phyloP scores from a whole-genome alignment of 192 early-diverging fungal species.

The Dimargaris xerosporica region DNA sequence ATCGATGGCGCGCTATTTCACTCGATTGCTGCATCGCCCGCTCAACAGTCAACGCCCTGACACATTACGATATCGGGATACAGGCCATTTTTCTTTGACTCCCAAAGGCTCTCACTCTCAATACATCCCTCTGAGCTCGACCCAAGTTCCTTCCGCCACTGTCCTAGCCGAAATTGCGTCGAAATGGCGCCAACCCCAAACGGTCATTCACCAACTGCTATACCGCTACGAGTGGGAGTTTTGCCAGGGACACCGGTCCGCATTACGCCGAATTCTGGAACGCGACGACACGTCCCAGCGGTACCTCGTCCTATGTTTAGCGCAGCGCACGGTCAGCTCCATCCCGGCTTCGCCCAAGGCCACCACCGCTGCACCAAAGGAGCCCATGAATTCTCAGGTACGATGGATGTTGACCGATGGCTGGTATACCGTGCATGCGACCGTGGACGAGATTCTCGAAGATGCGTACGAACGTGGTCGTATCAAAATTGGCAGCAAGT shows the following conservation, averaged over 20 bases:
- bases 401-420: slow-evolving; percentile 1
- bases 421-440: background rate
- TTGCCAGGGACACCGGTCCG: background rate
- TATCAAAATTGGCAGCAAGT: background rate
- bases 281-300: background rate
- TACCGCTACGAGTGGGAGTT: background rate
- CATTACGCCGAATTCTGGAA: background rate
- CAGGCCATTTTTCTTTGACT: background rate
- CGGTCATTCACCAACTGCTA: background rate
- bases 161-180: background rate
- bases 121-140: background rate
- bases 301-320: background rate
- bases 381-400: no score
- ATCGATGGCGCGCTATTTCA: slow-evolving; percentile 5
- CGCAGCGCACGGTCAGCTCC: no score
- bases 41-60: background rate
- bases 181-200: background rate
- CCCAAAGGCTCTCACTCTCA: background rate
- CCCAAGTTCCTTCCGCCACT: background rate
- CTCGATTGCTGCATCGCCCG: background rate
- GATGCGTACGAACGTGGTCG: background rate
- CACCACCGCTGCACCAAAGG: no score
- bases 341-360: no score
- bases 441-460: background rate
- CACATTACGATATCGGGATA: background rate